Evolutionary conservation across 768 basidiomycete genomes (phyloP), one percentile per base, ranked within the genome.

Genomic region (Podaxis mareebaensis): DNA sequence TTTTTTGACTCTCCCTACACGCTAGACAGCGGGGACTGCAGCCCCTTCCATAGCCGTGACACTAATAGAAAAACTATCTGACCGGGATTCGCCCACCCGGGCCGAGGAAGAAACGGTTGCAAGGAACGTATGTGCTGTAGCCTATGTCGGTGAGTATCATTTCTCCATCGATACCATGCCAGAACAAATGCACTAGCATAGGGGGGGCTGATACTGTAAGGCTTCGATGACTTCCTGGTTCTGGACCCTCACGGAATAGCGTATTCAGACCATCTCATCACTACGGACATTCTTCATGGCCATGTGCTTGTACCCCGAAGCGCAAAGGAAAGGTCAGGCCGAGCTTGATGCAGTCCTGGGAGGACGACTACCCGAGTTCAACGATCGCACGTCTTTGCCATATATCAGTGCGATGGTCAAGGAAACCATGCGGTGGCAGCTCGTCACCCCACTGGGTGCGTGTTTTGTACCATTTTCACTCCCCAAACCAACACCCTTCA

Each of bases 311-410:
- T 68, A 79, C 62, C 80, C 79, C 1, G 73, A 76, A 12, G 68
- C 69, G 17, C 76, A 76, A 62, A 64, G 58, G 20, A 74, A 67
- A 44, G 81, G 78, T 0, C 82, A 81, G 60, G 71, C 67, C 10
- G 80, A 83, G 66, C 68, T 83, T 15, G 81, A 82, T 64, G 39
- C 53, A 0, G 72, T 82, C 8, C 67, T 81, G 11, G 76, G 75
- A 12, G 71, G 70, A 28, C 71, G 79, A 4, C 65, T 81, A 3
- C 82, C 80, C 1, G 69, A 70, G 10, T 74, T 77, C 30, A 64
- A 66, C 3, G 78, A 81, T 58, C 40, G 69, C 33, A 59, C 59
- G 3, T 58, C 63, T 33, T 67, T 83, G 11, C 78, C 76, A 6
- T 83, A 79, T 58, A 61, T 80, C 22, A 70, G 75, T 39, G 73